A percentile compares a stretch with the other conserved stretches of the same genome.
phyloP scores from a whole-genome alignment of 2,329 filamentous ascomycete species.

The Nakataea oryzae region DNA sequence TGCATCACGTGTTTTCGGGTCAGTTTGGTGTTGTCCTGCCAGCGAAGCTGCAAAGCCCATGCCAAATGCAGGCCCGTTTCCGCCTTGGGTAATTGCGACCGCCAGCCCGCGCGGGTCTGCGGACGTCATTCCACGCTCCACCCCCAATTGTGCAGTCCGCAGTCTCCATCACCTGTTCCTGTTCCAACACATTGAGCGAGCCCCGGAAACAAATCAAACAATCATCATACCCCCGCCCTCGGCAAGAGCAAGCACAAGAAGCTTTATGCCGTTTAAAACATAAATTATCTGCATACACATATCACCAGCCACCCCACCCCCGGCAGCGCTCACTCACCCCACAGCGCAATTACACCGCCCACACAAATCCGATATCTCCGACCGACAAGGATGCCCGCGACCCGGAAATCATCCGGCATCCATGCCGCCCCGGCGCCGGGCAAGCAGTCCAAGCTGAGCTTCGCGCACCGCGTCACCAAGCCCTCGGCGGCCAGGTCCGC shows the following conservation, averaged over 20 bases:
- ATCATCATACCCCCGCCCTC: neutral
- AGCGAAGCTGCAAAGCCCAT: slow-evolving; percentile 13
- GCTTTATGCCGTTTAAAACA: too few relatives aligned
- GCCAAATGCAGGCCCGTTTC: slow-evolving; percentile 1
- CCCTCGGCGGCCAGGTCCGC: slow-evolving; percentile 29
- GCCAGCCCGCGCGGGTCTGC: neutral
- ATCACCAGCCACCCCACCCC: neutral
- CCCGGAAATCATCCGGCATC: slow-evolving; percentile 34
- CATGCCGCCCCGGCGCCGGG: slow-evolving; percentile 22
- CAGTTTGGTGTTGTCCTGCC: slow-evolving; percentile 45
- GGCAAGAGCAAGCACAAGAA: neutral
- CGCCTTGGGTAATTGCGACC: too few relatives aligned
- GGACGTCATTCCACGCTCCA: slow-evolving; percentile 8
- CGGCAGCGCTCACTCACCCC: neutral
- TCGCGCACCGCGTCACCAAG: slow-evolving; percentile 48
- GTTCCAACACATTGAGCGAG: neutral
- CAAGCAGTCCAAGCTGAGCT: slow-evolving; percentile 47
- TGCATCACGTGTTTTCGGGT: slow-evolving; percentile 37
- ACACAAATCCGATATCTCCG: neutral
- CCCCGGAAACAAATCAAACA: neutral
- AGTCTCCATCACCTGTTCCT: slow-evolving; percentile 3
- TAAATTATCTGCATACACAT: neutral
- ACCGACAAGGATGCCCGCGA: slow-evolving; percentile 32
- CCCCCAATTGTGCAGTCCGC: neutral
- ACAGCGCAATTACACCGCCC: neutral